phyloP scores from a whole-genome alignment of 2,329 filamentous ascomycete genomes.

The Leptographium lundbergii region DNA sequence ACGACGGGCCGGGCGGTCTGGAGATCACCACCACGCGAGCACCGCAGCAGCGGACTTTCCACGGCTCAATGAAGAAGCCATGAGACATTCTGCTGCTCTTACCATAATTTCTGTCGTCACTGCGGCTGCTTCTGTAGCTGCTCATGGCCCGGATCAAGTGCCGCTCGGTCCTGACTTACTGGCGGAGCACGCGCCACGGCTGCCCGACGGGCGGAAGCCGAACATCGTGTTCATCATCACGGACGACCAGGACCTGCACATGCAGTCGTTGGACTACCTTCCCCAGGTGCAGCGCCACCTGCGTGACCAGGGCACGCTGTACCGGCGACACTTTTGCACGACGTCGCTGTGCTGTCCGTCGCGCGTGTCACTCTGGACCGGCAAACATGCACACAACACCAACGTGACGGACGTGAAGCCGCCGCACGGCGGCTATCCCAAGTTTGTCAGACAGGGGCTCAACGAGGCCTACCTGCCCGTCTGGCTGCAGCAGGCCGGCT shows the following conservation, averaged over 20 bases:
- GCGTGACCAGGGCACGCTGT: slow-evolving; percentile 42
- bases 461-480: slow-evolving; percentile 57
- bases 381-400: slow-evolving; percentile 55
- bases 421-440: slow-evolving; percentile 52
- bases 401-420: slow-evolving; percentile 49
- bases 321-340: slow-evolving; percentile 52
- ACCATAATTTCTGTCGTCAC: neutral
- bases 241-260: slow-evolving; percentile 51
- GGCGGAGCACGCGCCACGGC: neutral
- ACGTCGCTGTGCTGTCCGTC: slow-evolving; percentile 56
- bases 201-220: slow-evolving; percentile 1
- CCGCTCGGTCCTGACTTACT: neutral
- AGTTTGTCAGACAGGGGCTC: slow-evolving; percentile 51
- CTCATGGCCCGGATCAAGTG: neutral
- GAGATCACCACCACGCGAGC: too few relatives aligned
- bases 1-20: too few relatives aligned
- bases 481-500: slow-evolving; percentile 57
- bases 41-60: too few relatives aligned
- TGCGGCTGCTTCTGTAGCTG: neutral
- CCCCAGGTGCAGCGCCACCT: slow-evolving; percentile 34
- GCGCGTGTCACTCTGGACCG: slow-evolving; percentile 51
- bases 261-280: slow-evolving; percentile 47
- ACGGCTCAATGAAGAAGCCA: neutral
- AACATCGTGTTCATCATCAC: slow-evolving; percentile 40
- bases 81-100: neutral